These are phyloP conservation scores for Lasiosphaeria hispida DNA, from an alignment of 495 filamentous ascomycete species.

Conservation along the genomic window DNA sequence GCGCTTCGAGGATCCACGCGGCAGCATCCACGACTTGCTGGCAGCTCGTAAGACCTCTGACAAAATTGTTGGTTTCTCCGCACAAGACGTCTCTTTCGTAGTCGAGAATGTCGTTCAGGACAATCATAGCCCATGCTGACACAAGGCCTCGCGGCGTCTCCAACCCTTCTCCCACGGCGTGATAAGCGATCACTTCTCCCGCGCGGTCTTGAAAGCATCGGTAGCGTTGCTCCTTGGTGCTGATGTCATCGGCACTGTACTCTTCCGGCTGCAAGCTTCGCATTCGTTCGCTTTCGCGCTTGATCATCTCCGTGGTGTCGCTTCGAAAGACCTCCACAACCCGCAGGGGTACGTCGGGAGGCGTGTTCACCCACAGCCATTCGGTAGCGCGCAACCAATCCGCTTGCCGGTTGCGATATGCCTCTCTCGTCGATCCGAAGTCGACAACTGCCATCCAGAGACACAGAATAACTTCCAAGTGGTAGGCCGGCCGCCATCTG, in stretches of 20 bases:
- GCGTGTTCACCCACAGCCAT: slow-evolving; percentile 4
- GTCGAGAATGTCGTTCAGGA: slow-evolving; percentile 1
- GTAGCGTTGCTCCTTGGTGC: background rate
- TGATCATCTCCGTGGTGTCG: background rate
- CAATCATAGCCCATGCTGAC: background rate
- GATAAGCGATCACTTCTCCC: slow-evolving; percentile 7
- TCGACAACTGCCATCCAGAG: slow-evolving; percentile 1
- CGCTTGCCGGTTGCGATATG: background rate
- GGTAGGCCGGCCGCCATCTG: background rate
- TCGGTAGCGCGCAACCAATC: background rate
- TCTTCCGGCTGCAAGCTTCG: background rate
- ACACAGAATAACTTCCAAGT: background rate
- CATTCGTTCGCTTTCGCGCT: background rate
- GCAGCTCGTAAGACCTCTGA: background rate
- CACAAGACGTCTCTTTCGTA: slow-evolving; percentile 3
- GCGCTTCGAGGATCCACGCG: background rate
- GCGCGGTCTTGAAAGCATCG: background rate
- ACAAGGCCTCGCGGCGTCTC: slow-evolving; percentile 2
- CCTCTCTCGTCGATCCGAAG: background rate
- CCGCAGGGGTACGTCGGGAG: background rate
- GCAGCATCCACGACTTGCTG: slow-evolving; percentile 3
- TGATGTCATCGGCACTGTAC: background rate
- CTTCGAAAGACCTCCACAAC: background rate
- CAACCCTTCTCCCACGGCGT: background rate
- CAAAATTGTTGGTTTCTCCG: slow-evolving; percentile 1